These are phyloP conservation scores for Paracorniculantispora psalliotae DNA, from an alignment of 2,329 filamentous ascomycete species.

Conservation along the genomic window DNA sequence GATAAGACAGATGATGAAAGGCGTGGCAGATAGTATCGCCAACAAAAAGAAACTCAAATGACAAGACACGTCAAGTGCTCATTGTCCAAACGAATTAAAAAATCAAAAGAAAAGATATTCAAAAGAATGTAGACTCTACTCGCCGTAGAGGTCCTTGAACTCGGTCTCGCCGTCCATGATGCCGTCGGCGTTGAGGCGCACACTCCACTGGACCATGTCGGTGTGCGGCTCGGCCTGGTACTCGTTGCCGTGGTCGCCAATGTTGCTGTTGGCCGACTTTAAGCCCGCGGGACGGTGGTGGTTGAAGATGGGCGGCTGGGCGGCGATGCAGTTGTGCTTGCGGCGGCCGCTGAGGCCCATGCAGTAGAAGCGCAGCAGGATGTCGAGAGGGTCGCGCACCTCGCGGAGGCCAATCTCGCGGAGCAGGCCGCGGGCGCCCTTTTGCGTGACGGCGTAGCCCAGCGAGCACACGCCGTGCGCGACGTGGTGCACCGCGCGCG, in stretches of 20 bases:
- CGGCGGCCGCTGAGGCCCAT: constrained; percentile 29
- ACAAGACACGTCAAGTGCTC: background rate
- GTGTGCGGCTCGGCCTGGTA: constrained; percentile 21
- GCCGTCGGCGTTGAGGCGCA: constrained; percentile 8
- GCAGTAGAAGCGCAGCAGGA: constrained; percentile 42
- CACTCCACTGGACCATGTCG: constrained; percentile 16
- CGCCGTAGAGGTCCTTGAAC: background rate
- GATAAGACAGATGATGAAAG: background rate
- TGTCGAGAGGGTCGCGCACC: constrained; percentile 37
- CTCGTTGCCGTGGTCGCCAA: constrained; percentile 27
- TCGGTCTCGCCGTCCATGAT: constrained; percentile 13
- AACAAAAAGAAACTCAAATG: background rate
- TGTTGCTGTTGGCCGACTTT: constrained; percentile 30
- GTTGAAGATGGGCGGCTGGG: constrained; percentile 39
- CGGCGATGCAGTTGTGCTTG: constrained; percentile 34
- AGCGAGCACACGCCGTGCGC: constrained; percentile 34
- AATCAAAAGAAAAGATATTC: background rate
- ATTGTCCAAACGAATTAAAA: background rate
- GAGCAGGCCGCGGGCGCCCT: constrained; percentile 36
- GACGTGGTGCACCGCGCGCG: constrained; percentile 36
- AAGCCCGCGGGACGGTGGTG: constrained; percentile 37
- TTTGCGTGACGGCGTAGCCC: constrained; percentile 39
- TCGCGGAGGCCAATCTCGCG: constrained; percentile 31
- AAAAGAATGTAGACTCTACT: background rate
- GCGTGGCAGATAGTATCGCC: background rate